Evolutionary conservation across 495 filamentous ascomycete species (phyloP).

Genomic region (Podospora pseudopauciseta): DNA sequence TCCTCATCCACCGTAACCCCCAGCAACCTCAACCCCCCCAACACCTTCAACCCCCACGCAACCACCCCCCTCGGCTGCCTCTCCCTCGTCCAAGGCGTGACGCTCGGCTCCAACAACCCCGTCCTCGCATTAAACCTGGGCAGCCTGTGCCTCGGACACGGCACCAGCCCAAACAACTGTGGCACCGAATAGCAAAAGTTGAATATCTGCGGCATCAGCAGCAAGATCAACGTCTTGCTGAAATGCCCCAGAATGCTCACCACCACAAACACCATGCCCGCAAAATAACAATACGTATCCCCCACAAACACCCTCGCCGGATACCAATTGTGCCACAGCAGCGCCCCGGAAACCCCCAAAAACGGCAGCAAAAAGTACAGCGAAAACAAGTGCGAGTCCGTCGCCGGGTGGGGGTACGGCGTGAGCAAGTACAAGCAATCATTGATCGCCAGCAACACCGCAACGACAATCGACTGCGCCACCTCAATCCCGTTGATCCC

Average conservation of each 20-base stretch:
- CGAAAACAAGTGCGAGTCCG: conserved; percentile 92
- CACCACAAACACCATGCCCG: conserved; percentile 97
- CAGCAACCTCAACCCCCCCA: conserved; percentile 63
- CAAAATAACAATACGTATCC: conserved; percentile 99
- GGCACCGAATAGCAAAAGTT: conserved; percentile 93
- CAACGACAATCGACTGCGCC: conserved; percentile 87
- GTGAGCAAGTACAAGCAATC: conserved; percentile 76
- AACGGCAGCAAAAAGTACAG: conserved; percentile 93
- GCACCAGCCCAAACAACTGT: conserved; percentile 83
- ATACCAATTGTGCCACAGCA: conserved; percentile 93
- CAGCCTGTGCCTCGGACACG: conserved; percentile 87
- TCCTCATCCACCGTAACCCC: conserved; percentile 59
- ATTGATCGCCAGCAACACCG: conserved; percentile 75
- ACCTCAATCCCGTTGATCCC: conserved; percentile 98
- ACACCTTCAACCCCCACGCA: conserved; percentile 54
- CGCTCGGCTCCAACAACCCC: conserved; percentile 77
- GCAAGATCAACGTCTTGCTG: conserved; percentile 87
- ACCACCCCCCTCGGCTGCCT: conserved; percentile 64
- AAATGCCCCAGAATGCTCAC: conserved; percentile 97
- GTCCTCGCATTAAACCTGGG: conserved; percentile 82
- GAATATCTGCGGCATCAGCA: conserved; percentile 91
- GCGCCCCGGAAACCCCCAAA: conserved; percentile 81
- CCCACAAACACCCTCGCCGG: conserved; percentile 93
- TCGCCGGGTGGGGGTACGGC: conserved; percentile 84
- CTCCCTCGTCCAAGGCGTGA: conserved; percentile 67